A percentile compares a stretch with the other conserved stretches of the same genome.
These are phyloP conservation scores for Didymellaceae sp. DNA, from an alignment of 2,329 filamentous ascomycete genomes.

Conservation along the genomic window DNA sequence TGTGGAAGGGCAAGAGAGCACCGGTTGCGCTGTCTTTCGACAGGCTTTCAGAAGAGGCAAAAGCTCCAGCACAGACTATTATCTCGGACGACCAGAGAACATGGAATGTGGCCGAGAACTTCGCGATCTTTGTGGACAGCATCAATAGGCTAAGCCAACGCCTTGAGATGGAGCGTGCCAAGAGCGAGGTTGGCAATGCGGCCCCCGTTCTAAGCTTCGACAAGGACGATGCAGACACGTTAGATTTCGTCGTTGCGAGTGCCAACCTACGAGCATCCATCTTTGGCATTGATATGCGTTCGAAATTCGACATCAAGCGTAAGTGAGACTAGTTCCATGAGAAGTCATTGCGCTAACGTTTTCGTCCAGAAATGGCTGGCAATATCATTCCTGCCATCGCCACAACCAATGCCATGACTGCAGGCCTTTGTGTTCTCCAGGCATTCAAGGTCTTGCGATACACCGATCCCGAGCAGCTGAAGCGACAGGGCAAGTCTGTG, in stretches of 20 bases:
- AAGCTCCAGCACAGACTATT: slow-evolving; percentile 60
- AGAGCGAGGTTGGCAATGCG: slow-evolving; percentile 55
- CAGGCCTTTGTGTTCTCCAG: slow-evolving; percentile 88
- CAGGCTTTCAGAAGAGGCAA: slow-evolving; percentile 61
- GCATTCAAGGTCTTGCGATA: slow-evolving; percentile 83
- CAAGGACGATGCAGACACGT: slow-evolving; percentile 93
- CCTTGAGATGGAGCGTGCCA: slow-evolving; percentile 68
- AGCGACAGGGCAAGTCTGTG: slow-evolving; percentile 75
- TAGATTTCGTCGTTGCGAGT: slow-evolving; percentile 91
- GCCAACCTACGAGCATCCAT: slow-evolving; percentile 87
- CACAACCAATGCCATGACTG: slow-evolving; percentile 96
- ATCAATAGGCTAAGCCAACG: slow-evolving; percentile 77
- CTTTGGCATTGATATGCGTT: slow-evolving; percentile 88
- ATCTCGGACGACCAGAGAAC: slow-evolving; percentile 72
- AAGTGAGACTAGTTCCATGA: slow-evolving; percentile 24
- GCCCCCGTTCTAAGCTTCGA: slow-evolving; percentile 81
- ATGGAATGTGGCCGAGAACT: slow-evolving; percentile 85
- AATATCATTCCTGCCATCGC: slow-evolving; percentile 99
- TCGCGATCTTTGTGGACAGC: slow-evolving; percentile 86
- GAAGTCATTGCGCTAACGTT: slow-evolving; percentile 7
- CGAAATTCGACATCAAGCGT: slow-evolving; percentile 93
- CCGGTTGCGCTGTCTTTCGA: slow-evolving; percentile 78
- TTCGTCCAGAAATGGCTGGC: slow-evolving; percentile 83
- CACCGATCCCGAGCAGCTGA: slow-evolving; percentile 58
- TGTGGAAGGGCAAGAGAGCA: slow-evolving; percentile 86